phyloP scores from a whole-genome alignment of 2,329 filamentous ascomycete genomes.

The Epicoccum sorghinum region DNA sequence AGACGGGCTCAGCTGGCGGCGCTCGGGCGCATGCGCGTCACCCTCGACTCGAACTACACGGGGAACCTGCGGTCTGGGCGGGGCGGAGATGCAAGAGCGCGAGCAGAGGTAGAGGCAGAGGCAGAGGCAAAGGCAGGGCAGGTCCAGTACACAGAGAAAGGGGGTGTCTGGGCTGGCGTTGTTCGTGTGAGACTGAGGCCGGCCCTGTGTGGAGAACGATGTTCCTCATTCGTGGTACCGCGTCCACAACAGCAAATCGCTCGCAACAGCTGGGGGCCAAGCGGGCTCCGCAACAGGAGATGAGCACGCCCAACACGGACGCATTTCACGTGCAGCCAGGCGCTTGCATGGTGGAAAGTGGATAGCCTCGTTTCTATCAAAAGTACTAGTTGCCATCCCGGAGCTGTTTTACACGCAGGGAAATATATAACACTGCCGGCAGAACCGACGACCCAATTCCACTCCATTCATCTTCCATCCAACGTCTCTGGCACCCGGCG shows the following conservation, averaged over 20 bases:
- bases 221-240: conserved; percentile 32
- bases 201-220: conserved; percentile 11
- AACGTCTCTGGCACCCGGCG: conserved; percentile 21
- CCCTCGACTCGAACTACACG: conserved; percentile 6
- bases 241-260: neutral
- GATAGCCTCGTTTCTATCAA: conserved; percentile 45
- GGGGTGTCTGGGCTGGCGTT: conserved; percentile 13
- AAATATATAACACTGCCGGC: conserved; percentile 47
- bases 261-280: conserved; percentile 1
- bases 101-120: neutral
- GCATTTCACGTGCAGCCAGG: neutral
- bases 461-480: conserved; percentile 34
- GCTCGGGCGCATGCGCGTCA: conserved; percentile 43
- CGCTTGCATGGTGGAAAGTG: conserved; percentile 25
- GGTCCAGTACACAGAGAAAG: conserved; percentile 23
- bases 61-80: conserved; percentile 17
- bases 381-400: conserved; percentile 44
- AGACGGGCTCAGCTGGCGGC: conserved; percentile 40
- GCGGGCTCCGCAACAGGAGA: conserved; percentile 6
- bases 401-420: conserved; percentile 48
- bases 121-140: conserved; percentile 6
- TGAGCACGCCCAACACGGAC: conserved; percentile 1
- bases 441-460: conserved; percentile 39
- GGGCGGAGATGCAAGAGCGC: conserved; percentile 15
- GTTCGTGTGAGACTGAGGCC: conserved; percentile 2